Base-by-base conservation (phyloP, 148 eudicot genomes). In the Silene latifolia region DNA sequence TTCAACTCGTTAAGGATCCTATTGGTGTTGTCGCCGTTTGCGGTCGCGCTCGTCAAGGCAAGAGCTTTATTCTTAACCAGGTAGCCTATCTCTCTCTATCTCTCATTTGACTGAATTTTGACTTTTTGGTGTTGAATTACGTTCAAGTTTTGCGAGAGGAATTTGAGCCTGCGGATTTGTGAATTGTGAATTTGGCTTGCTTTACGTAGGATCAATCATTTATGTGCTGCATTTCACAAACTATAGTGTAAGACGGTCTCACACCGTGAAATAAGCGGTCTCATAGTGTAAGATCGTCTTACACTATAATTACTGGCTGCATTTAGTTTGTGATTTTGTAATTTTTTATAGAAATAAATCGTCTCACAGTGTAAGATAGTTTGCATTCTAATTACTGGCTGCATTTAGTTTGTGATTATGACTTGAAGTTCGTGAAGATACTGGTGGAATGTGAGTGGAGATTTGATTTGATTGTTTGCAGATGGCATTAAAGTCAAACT, bases 11-110 rank as follows among this genome's bases (percentile, higher is more conserved):
- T 23, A 95, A 95, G 76, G 91, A 85, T 29, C 97, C 98, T 8
- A 85, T 95, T 11, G 98, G 97, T 2, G 88, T 95, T 58, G 98
- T 92, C 53, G 84, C 98, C 32, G 98, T 95, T 11, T 95, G 97
- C 48, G 98, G 98, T 35, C 98, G 98, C 7, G 93, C 98, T 79
- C 92, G 97, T 3, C 98, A 95, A 63, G 98, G 98, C 71, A 95
- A 95, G 80, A 91, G 97, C 81, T 95, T 85, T 51, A 87, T 92
- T 24, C 79, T 92, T 21, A 95, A 92, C 78, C 97, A 95, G 97
- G 97, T 94, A 20, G 1, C 0, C 8, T 51, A 32, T 71, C 15
- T 63, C 70, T 67, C 58, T 57, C 15, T 63, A 63, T 67, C 58
- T 57, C 60, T 63, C n/a, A 44, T 24, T 46, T 42, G 5, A 20